Evolutionary conservation across 768 basidiomycete genomes (phyloP), one percentile per base, ranked within the genome.

Genomic region (Daedaleopsis nitida): DNA sequence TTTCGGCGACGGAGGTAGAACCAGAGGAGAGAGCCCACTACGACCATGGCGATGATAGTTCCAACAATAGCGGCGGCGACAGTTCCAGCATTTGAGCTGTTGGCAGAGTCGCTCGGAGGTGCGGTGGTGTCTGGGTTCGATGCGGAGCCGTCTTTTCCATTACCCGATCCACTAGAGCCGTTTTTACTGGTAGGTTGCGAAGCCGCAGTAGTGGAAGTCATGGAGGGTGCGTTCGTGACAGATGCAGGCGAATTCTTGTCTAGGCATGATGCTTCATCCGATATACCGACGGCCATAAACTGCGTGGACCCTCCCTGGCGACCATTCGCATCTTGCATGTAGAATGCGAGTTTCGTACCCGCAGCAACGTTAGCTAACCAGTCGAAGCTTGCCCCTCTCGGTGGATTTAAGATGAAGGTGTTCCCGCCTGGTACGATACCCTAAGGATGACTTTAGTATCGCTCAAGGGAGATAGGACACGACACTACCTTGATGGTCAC

Each of bases 131-230:
- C 19, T 12, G 56, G 23, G n/a, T 43, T 45, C 45, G 42, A 54
- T 17, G 12, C 39, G 12, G 62, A 23, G 17, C 59, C 85, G 79
- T n/a, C 85, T 67, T 60, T 79, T 67, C 67, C 82, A 87, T 23
- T 43, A 27, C 67, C n/a, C n/a, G n/a, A n/a, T n/a, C n/a, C n/a
- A n/a, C n/a, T n/a, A n/a, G n/a, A n/a, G n/a, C n/a, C 73, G 12
- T 75, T 67, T 60, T 78, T 60, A 51, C 82, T 82, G 75, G 82
- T 77, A 68, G 55, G n/a, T 79, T 69, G 5, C 75, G 62, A 19
- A 88, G 86, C 56, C 91, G 80, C 27, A 7, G 27, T 43, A 11
- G 17, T 47, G 19, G n/a, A 19, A 12, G 56, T 54, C 44, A 32
- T 24, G n/a, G 67, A 66, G 1, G 71, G 71, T n/a, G 60, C 55